A percentile compares a stretch with the other conserved stretches of the same genome.
Conservation (phyloP, 1,284 basidiomycete species). For the Rhodotorula sp. region DNA sequence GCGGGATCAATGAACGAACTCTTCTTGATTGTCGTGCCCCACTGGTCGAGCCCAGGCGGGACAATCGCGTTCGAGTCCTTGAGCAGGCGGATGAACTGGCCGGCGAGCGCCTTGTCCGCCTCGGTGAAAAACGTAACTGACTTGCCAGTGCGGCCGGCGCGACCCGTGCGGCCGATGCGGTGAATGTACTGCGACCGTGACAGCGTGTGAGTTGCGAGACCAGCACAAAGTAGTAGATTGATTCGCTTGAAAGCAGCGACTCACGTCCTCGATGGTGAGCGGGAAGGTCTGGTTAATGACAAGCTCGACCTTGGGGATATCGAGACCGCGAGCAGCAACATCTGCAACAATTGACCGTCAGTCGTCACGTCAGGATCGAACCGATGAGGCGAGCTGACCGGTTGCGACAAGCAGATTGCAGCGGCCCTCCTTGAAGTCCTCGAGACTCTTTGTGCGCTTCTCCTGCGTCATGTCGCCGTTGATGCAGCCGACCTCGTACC, state of each 20-base stretch:
- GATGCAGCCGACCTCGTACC: conserved; percentile 76
- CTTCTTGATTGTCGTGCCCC: conserved; percentile 97
- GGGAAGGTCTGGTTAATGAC: conserved; percentile 91
- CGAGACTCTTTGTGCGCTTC: conserved; percentile 80
- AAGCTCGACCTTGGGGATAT: conserved; percentile 92
- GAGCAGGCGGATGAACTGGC: conserved; percentile 89
- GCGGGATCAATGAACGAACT: conserved; percentile 47
- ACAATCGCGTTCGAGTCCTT: conserved; percentile 75
- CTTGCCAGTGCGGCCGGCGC: conserved; percentile 86
- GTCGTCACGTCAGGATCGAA: not conserved
- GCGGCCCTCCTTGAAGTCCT: conserved; percentile 83
- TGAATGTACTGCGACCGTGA: conserved; percentile 77
- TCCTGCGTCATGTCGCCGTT: conserved; percentile 92
- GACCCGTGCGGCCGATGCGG: conserved; percentile 93
- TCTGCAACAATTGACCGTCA: conserved; percentile 54
- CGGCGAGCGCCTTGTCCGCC: conserved; percentile 58
- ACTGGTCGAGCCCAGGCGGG: conserved; percentile 78
- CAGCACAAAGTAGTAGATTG: not conserved
- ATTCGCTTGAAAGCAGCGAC: conserved; percentile 18
- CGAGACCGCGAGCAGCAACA: conserved; percentile 92
- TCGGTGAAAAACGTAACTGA: conserved; percentile 90
- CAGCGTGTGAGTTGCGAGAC: conserved; percentile 27
- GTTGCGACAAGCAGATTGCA: conserved; percentile 90
- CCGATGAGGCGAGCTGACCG: conserved; percentile 14
- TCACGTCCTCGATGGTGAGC: conserved; percentile 73